Evolutionary conservation across 352 stramenopile genomes (phyloP).

Genomic region (Blastocystis sp.): DNA sequence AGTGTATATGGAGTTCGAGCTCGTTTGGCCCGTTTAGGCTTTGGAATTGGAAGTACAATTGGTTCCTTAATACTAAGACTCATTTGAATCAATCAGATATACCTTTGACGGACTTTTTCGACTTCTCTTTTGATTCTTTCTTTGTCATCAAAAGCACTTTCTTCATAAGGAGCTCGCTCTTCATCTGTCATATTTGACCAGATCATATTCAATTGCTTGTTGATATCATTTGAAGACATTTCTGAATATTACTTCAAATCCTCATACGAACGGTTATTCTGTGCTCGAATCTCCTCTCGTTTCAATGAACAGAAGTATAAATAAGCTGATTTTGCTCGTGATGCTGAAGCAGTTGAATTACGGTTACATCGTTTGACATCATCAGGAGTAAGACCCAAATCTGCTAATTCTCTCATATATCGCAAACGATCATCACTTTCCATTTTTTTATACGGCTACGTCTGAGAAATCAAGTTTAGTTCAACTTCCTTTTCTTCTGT

Average conservation of each 20-base stretch:
- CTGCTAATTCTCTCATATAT: background rate
- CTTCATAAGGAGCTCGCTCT: background rate
- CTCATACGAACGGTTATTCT: constrained; percentile 18
- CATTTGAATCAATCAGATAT: background rate
- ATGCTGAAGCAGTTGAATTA: constrained; percentile 2
- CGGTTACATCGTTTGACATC: constrained; percentile 43
- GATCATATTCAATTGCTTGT: background rate
- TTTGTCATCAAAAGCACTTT: constrained; percentile 57
- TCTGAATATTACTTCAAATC: background rate
- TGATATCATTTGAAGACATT: constrained; percentile 38
- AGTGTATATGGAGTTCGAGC: constrained; percentile 58
- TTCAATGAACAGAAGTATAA: constrained; percentile 49
- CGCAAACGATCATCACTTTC: constrained; percentile 12
- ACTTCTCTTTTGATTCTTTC: constrained; percentile 38
- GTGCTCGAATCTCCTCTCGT: constrained; percentile 27
- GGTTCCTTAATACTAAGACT: constrained; percentile 36
- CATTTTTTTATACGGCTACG: constrained; percentile 30
- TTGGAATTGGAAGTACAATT: background rate
- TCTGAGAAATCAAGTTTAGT: background rate
- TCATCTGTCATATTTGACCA: constrained; percentile 53
- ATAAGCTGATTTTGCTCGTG: constrained; percentile 25
- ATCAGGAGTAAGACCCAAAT: background rate
- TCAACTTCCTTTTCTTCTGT: constrained; percentile 36
- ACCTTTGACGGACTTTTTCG: constrained; percentile 38
- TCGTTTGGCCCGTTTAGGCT: constrained; percentile 28